These are phyloP conservation scores for Leishmania tarentolae DNA, from an alignment of 208 protist species.

Conservation along the genomic window DNA sequence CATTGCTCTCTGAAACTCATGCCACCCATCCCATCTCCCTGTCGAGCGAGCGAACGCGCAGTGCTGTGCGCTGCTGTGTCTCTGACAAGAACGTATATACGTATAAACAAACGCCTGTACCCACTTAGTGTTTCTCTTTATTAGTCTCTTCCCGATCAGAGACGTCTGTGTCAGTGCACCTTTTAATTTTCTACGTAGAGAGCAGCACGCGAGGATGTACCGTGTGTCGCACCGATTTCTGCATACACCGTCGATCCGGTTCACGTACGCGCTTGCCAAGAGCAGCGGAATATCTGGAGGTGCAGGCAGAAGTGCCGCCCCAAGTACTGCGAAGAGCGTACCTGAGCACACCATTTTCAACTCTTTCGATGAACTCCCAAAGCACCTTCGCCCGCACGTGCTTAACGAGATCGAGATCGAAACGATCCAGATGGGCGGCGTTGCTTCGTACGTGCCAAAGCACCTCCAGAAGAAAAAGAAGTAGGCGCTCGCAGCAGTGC, in stretches of 20 bases:
- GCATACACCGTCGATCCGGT: constrained; percentile 69
- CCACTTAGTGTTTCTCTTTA: not conserved
- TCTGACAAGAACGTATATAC: not conserved
- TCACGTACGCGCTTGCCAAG: constrained; percentile 77
- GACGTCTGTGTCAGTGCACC: not conserved
- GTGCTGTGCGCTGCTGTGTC: not conserved
- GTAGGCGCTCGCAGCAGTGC: constrained; percentile 7
- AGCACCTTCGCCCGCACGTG: constrained; percentile 54
- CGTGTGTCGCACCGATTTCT: constrained; percentile 28
- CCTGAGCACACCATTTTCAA: constrained; percentile 38
- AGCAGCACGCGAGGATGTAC: constrained; percentile 30
- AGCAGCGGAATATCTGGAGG: constrained; percentile 22
- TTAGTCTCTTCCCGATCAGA: not conserved
- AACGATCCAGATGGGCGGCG: constrained; percentile 74
- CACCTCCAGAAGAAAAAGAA: constrained; percentile 74
- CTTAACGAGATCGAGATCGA: constrained; percentile 81
- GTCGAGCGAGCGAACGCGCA: not conserved
- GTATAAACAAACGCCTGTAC: not conserved
- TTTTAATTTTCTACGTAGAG: not conserved
- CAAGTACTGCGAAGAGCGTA: not conserved
- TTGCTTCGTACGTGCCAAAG: constrained; percentile 78
- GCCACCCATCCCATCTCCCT: not conserved
- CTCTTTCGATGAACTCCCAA: constrained; percentile 61
- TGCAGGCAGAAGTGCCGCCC: not conserved
- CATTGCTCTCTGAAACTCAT: not conserved